Evolutionary conservation across 345 rosid genomes (phyloP), one percentile per base, ranked within the genome.

Genomic region (Moringa oleifera): DNA sequence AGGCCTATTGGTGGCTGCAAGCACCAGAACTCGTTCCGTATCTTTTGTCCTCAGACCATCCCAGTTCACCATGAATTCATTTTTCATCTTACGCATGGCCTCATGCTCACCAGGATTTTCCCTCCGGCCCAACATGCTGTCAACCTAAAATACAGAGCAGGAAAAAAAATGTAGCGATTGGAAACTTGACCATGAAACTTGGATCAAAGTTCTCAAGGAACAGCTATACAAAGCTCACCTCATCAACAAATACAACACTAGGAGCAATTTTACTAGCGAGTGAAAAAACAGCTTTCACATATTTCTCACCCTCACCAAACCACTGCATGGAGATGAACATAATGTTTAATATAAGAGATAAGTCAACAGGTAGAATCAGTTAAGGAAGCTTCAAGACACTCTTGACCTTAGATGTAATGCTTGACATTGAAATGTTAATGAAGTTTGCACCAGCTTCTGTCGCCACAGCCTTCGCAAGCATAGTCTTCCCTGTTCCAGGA

Each of bases 391-490:
- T 56, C 22, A 25, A 23, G 23, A 63, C 20, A 31, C 50, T 70
- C 51, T 37, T 51, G 60, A 93, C 99, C 96, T 93, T 93, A 8
- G 95, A 90, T 23, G 90, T 68, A 68, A 93, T 86, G 81, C 88
- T 93, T 25, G 99, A 93, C 92, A 88, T 83, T 25, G 96, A 85
- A 51, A 90, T 83, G 72, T 88, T 90, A 51, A 94, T 86, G 71
- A 94, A 94, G 73, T 86, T 88, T 46, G 99, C 99, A 63, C 90
- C 96, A 71, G 96, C 96, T 82, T 94, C 99, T n/a, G 92, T 94
- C 62, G 99, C 97, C 58, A 94, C 90, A 13, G 99, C 96, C 73
- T 94, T 94, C 24, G 99, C 97, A 53, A 90, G 89, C 90, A 94
- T 88, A 25, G 99, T 94, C 75, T 90, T 94, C 19, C 99, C 97